Evolutionary conservation across 169 alveolate species (phyloP), one percentile per base, ranked within the genome.

Genomic region (Ichthyophthirius multifiliis): DNA sequence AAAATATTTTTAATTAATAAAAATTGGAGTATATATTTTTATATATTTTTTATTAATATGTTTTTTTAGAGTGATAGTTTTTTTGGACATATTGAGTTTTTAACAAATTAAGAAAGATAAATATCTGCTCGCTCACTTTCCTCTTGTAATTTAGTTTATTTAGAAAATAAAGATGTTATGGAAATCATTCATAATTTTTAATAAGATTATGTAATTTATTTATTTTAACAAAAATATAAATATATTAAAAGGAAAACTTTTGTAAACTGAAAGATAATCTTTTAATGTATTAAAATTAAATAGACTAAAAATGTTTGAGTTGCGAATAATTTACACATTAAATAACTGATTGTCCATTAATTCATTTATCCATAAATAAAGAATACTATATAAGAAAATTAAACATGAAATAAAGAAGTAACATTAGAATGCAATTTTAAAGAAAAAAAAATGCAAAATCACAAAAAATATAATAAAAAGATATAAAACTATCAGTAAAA

Each of bases 211-310:
- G 43, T 65, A 65, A 65, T 47, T 47, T 5, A 47, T 15, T 32
- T 12, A 0, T 35, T 20, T 30, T 27, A 20, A 9, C 4, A 15
- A 27, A 15, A 0, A 10, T 2, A 20, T 5, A 3, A 7, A 2
- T 63, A 20, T 27, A 7, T 31, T 63, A 63, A 30, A 4, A 55
- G 75, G 75, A 65, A 34, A 65, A 65, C 7, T 65, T 65, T 34
- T 65, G 75, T 65, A 65, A 32, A 6, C 23, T 65, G 18, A 65
- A 41, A 35, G 75, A 65, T n/a, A 65, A 65, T 32, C 12, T 65
- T 27, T 2, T 65, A 1, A 32, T 65, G 20, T 32, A 35, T n/a
- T 32, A 34, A n/a, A 32, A 32, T 4, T n/a, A 65, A 32, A 65
- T 65, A 1, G 75, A 35, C 35, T 32, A 32, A 7, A 32, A 9